Conservation (phyloP, 192 early-diverging fungal species). For the Chytriomyces sp. region DNA sequence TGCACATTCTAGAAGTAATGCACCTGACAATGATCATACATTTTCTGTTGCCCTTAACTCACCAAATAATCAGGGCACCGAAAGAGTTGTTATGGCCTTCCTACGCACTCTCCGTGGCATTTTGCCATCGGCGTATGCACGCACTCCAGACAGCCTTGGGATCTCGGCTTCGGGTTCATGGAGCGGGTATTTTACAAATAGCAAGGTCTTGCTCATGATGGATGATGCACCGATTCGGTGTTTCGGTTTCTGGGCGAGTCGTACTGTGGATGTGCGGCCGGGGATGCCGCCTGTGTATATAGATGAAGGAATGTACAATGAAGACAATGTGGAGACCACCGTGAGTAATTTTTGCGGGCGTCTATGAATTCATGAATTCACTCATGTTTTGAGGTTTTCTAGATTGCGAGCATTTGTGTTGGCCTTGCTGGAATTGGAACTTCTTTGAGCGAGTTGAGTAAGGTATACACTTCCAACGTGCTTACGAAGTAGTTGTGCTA, state of each 20-base stretch:
- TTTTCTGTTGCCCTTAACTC: neutral
- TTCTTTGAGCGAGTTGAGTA: conserved; percentile 31
- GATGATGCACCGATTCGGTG: conserved; percentile 38
- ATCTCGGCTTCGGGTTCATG: neutral
- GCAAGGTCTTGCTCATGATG: conserved; percentile 35
- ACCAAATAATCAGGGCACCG: conserved; percentile 27
- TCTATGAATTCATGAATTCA: neutral
- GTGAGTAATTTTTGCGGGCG: conserved; percentile 7
- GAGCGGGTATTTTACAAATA: neutral
- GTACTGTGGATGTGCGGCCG: conserved; percentile 32
- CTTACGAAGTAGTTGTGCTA: neutral
- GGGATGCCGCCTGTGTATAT: conserved; percentile 19
- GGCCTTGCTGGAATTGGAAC: conserved; percentile 28
- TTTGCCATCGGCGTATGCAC: neutral
- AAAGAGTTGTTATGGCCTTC: conserved; percentile 39
- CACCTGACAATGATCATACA: neutral
- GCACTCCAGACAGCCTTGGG: neutral
- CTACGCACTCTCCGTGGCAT: conserved; percentile 39
- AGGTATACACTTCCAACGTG: conserved; percentile 20
- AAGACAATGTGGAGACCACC: conserved; percentile 29
- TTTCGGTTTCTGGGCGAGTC: conserved; percentile 52
- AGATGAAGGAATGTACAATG: conserved; percentile 31
- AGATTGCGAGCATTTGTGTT: conserved; percentile 35
- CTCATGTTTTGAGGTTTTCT: conserved; percentile 16
- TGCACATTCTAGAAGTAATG: conserved; percentile 52